Evolutionary conservation across 2,329 filamentous ascomycete genomes (phyloP), one percentile per base, ranked within the genome.

Genomic region (Exutisphaerella laricina): DNA sequence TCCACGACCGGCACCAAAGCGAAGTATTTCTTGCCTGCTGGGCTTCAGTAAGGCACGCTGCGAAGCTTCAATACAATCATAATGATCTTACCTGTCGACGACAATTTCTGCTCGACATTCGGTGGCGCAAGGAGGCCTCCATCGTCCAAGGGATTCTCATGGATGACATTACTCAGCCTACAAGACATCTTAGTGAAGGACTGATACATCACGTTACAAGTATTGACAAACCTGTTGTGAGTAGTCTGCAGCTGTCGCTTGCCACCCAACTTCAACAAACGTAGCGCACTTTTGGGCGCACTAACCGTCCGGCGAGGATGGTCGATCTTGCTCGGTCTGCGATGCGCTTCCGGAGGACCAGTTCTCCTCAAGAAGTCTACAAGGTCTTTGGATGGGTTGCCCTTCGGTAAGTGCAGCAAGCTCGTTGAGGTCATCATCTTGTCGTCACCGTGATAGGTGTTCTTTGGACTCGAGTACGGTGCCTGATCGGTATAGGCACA

Each of bases 331-430:
- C 53, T 60, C 5, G 59, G 58, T 21, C 52, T 49, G 21, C 57
- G 55, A 43, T 56, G 56, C 3, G 60, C 53, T 40, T 53, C 46
- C 31, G 47, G 50, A 1, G 66, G 66, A 14, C 61, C 64, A 4
- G 65, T 67, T 5, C 62, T 64, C 43, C 57, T 57, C 36, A 68
- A 46, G 40, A 68, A 68, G 34, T 57, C 62, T 10, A 63, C 62
- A 41, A 68, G 51, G 28, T 67, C 64, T 23, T 58, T 57, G 7
- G 60, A 59, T 8, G 51, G 45, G 37, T 59, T 59, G 14, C 52
- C 47, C 16, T 42, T 53, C 7, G 58, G 59, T 25, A 62, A 37
- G 21, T 49, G 50, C 18, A 57, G 45, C 23, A 59, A 37, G 36
- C 59, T 62, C 6, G 54, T 54, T 29, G 58, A 51, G 10, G 59